These are phyloP conservation scores for Trametes hirsuta DNA, from an alignment of 1,284 basidiomycete species.

Conservation along the genomic window DNA sequence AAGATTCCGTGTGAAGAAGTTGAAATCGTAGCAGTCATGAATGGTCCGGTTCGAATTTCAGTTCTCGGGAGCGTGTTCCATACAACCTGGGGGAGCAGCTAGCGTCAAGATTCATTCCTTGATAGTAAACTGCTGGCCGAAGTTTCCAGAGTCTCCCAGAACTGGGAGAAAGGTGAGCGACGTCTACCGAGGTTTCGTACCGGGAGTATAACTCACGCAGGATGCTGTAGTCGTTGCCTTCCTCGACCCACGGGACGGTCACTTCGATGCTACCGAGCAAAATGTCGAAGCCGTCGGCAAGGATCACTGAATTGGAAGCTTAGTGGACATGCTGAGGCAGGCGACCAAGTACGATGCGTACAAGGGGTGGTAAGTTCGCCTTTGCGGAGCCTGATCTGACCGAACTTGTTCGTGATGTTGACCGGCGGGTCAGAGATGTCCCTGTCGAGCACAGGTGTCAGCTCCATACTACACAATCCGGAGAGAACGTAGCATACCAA, in stretches of 20 bases:
- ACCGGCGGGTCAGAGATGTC: slow-evolving; percentile 37
- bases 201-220: slow-evolving; percentile 5
- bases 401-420: slow-evolving; percentile 47
- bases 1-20: too few species aligned
- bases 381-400: slow-evolving; percentile 43
- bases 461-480: background rate
- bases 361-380: slow-evolving; percentile 33
- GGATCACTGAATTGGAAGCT: slow-evolving; percentile 7
- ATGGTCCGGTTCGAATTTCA: too few species aligned
- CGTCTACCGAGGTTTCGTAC: too few species aligned
- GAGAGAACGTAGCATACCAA: slow-evolving; percentile 37
- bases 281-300: slow-evolving; percentile 11
- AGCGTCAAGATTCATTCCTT: too few species aligned
- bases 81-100: too few species aligned
- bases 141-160: too few species aligned
- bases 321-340: background rate
- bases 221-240: slow-evolving; percentile 14
- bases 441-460: slow-evolving; percentile 18
- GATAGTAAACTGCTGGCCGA: too few species aligned
- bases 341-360: slow-evolving; percentile 15
- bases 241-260: slow-evolving; percentile 13
- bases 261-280: slow-evolving; percentile 12
- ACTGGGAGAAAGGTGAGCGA: too few species aligned
- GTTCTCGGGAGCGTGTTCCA: too few species aligned
- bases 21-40: too few species aligned